These are phyloP conservation scores for Zymoseptoria ardabiliae DNA, from an alignment of 2,329 filamentous ascomycete species.

Conservation along the genomic window DNA sequence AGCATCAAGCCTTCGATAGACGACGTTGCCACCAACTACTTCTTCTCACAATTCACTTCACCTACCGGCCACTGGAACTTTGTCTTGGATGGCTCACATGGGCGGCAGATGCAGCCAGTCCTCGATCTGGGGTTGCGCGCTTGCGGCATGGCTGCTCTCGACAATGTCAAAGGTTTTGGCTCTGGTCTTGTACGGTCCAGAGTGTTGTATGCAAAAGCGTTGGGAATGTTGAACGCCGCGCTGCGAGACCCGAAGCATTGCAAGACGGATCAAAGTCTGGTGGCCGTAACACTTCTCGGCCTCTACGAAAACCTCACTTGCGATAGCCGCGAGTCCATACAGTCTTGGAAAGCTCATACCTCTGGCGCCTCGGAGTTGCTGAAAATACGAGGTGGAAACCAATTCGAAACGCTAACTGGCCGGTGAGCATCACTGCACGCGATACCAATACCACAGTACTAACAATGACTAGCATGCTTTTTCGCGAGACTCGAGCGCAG, in stretches of 20 bases:
- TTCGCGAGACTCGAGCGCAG: slow-evolving; percentile 24
- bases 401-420: slow-evolving; percentile 22
- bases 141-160: slow-evolving; percentile 26
- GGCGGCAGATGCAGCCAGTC: slow-evolving; percentile 18
- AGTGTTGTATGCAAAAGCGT: slow-evolving; percentile 24
- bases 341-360: slow-evolving; percentile 35
- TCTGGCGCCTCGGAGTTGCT: slow-evolving; percentile 31
- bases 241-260: slow-evolving; percentile 26
- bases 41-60: slow-evolving; percentile 25
- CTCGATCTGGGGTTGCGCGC: slow-evolving; percentile 25
- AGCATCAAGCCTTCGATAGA: slow-evolving; percentile 14
- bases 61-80: slow-evolving; percentile 23
- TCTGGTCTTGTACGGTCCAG: slow-evolving; percentile 21
- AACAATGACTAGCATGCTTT: slow-evolving; percentile 13
- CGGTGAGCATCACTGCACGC: slow-evolving; percentile 3
- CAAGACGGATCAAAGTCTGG: slow-evolving; percentile 27
- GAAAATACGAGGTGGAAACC: slow-evolving; percentile 25
- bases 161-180: slow-evolving; percentile 21
- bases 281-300: slow-evolving; percentile 31
- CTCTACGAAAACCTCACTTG: slow-evolving; percentile 33
- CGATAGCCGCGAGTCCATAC: slow-evolving; percentile 24
- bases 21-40: slow-evolving; percentile 25
- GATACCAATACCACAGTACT: background rate
- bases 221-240: slow-evolving; percentile 28
- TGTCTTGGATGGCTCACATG: slow-evolving; percentile 12